Evolutionary conservation across 495 filamentous ascomycete species (phyloP).

Genomic region (Trichoderma orchidacearum): DNA sequence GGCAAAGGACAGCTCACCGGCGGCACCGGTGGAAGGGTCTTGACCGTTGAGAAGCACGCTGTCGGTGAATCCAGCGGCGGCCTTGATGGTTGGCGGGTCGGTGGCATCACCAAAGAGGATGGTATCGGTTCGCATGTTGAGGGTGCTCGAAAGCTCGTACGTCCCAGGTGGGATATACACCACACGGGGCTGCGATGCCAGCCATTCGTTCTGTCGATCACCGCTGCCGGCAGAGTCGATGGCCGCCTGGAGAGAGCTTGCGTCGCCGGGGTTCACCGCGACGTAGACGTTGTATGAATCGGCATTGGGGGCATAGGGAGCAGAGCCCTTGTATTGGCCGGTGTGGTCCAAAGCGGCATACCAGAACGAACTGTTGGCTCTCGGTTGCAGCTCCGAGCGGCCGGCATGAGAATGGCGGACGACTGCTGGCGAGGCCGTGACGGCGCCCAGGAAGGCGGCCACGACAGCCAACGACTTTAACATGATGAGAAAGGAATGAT

Average conservation of each 20-base stretch:
- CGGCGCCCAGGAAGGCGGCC: not conserved
- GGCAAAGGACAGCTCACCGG: slow-evolving; percentile 36
- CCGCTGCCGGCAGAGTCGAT: not conserved
- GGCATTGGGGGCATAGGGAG: not conserved
- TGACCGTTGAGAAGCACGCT: slow-evolving; percentile 30
- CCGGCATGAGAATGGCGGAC: not conserved
- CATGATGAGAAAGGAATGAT: not conserved
- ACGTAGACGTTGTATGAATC: not conserved
- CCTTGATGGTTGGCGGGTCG: slow-evolving; percentile 46
- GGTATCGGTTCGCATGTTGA: slow-evolving; percentile 42
- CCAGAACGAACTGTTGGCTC: not conserved
- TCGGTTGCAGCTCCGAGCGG: not conserved
- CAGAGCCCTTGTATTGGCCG: not conserved
- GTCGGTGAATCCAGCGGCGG: slow-evolving; percentile 30
- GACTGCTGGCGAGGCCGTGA: not conserved
- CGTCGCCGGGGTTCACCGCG: not conserved
- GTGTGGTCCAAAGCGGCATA: not conserved
- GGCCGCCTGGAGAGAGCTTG: not conserved
- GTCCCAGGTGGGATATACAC: slow-evolving; percentile 54
- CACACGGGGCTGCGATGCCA: slow-evolving; percentile 11
- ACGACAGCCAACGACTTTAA: not conserved
- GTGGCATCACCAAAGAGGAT: slow-evolving; percentile 58
- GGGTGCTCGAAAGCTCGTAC: slow-evolving; percentile 41
- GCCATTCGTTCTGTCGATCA: not conserved
- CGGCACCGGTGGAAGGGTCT: slow-evolving; percentile 13